Evolutionary conservation across 1,139 yeast genomes (phyloP).

Genomic region (Taphrina sp.): DNA sequence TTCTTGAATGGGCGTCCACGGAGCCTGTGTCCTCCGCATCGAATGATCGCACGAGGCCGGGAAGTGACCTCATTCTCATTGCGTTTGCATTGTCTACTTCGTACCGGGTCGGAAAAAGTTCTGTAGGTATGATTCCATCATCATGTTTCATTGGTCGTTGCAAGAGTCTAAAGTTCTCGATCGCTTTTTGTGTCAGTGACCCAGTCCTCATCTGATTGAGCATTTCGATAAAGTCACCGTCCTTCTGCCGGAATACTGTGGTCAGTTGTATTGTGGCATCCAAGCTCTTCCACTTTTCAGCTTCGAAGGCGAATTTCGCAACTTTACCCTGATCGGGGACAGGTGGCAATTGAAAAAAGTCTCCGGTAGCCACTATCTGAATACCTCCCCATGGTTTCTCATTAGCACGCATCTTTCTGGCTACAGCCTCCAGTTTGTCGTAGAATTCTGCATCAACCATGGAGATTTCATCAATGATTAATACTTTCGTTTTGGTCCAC

Average conservation of each 20-base stretch:
- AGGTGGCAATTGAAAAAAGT: conserved; percentile 88
- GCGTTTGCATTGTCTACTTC: conserved; percentile 83
- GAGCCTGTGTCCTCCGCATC: conserved; percentile 65
- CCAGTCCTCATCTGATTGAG: conserved; percentile 85
- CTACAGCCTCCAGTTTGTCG: conserved; percentile 68
- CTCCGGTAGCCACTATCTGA: conserved; percentile 81
- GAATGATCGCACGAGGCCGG: conserved; percentile 53
- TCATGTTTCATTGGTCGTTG: conserved; percentile 57
- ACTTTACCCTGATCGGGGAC: conserved; percentile 51
- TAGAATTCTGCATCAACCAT: conserved; percentile 79
- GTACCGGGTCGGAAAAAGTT: conserved; percentile 72
- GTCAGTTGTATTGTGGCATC: conserved; percentile 64
- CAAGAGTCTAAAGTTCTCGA: conserved; percentile 55
- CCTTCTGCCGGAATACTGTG: conserved; percentile 88
- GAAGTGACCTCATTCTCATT: conserved; percentile 53
- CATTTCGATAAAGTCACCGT: conserved; percentile 78
- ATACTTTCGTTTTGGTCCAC: conserved; percentile 63
- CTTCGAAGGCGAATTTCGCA: conserved; percentile 71
- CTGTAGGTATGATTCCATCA: conserved; percentile 81
- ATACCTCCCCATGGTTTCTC: conserved; percentile 80
- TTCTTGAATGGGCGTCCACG: conserved; percentile 46
- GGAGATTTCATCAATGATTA: conserved; percentile 80
- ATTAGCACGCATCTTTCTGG: conserved; percentile 54
- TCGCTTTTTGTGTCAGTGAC: conserved; percentile 55
- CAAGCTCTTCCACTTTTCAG: conserved; percentile 70